These are phyloP conservation scores for Kwoniella dejecticola DNA, from an alignment of 768 basidiomycete species.

Conservation along the genomic window DNA sequence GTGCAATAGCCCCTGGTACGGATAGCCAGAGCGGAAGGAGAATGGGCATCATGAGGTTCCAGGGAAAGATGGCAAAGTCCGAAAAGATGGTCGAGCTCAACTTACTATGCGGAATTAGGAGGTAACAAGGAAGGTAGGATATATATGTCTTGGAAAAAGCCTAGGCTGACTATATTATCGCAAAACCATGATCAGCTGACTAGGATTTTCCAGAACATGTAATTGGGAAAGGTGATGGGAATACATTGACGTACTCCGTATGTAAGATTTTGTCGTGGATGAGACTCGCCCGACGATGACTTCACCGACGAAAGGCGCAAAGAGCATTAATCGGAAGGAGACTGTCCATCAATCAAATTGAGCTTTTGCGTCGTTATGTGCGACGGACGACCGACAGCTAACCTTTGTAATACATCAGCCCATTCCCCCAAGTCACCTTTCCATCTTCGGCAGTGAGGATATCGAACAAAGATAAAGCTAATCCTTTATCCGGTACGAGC, in stretches of 20 bases:
- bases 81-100: conserved; percentile 2
- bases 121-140: conserved; percentile 78
- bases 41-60: too few relatives aligned
- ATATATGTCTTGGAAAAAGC: conserved; percentile 93
- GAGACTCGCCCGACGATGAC: conserved; percentile 86
- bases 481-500: conserved; percentile 78
- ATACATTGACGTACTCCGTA: conserved; percentile 66
- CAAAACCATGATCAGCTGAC: neutral
- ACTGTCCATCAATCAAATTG: conserved; percentile 59
- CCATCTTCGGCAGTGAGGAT: conserved; percentile 83
- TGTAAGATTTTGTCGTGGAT: conserved; percentile 79
- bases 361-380: neutral
- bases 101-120: conserved; percentile 61
- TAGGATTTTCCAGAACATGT: too few relatives aligned
- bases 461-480: conserved; percentile 89
- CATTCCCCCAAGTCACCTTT: conserved; percentile 91
- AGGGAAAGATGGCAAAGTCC: too few relatives aligned
- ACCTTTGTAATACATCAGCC: conserved; percentile 94
- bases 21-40: too few relatives aligned
- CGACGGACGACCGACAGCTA: conserved; percentile 11
- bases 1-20: too few relatives aligned
- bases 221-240: neutral
- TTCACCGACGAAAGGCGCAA: conserved; percentile 86
- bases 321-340: conserved; percentile 84
- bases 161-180: conserved; percentile 68